Evolutionary conservation across 306 rosid species (phyloP).

Genomic region (Acacia melanoxylon): DNA sequence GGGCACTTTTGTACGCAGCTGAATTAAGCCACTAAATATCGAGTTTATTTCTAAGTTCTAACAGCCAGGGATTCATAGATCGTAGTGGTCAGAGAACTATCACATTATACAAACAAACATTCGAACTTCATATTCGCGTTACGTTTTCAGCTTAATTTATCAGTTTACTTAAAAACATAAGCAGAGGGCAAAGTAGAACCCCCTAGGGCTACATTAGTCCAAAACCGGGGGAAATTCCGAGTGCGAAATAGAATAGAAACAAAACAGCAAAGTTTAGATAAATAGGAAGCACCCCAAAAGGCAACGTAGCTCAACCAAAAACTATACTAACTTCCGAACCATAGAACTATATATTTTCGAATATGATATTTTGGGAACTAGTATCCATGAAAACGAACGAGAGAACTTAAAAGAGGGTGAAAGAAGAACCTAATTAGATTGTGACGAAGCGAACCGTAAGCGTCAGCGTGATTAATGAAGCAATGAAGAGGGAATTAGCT

Average conservation of each 20-base stretch:
- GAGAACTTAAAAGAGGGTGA: not conserved
- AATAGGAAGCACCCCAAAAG: not conserved
- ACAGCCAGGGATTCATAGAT: not conserved
- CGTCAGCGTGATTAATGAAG: not conserved
- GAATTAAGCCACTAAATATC: not conserved
- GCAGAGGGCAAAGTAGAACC: not conserved
- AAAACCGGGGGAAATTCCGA: not conserved
- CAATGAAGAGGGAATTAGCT: not conserved
- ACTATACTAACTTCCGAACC: not conserved
- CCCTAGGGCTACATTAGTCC: not conserved
- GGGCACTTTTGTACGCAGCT: not conserved
- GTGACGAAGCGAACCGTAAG: not conserved
- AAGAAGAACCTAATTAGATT: constrained; percentile 5
- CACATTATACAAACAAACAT: no score
- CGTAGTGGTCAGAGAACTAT: not conserved
- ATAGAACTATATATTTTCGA: not conserved
- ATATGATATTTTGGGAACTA: not conserved
- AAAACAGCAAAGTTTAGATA: not conserved
- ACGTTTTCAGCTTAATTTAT: not conserved
- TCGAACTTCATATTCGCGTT: not conserved
- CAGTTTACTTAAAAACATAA: not conserved
- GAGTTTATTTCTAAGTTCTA: not conserved
- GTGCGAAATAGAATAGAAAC: not conserved
- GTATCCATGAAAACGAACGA: not conserved
- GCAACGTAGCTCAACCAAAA: not conserved